A percentile compares a stretch with the other conserved stretches of the same genome.
Conservation (phyloP, 805 yeast genomes). For the Teunomyces cretensis region DNA sequence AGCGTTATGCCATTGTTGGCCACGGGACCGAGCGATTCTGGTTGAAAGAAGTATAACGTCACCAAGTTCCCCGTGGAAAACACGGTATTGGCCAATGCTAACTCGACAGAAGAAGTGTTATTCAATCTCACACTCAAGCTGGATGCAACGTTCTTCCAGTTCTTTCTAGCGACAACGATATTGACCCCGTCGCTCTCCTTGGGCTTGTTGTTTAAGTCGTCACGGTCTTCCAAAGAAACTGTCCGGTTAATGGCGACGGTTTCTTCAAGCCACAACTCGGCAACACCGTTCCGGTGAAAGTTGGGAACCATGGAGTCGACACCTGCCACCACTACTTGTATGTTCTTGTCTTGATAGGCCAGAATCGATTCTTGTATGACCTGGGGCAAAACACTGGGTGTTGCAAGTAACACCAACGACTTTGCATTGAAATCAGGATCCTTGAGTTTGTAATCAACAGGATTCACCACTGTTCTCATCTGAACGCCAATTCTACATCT, state of each 20-base stretch:
- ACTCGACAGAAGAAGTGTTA: slow-evolving; percentile 12
- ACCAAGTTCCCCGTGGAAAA: slow-evolving; percentile 34
- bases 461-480: slow-evolving; percentile 9
- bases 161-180: slow-evolving; percentile 32
- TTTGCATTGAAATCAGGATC: slow-evolving; percentile 18
- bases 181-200: slow-evolving; percentile 36
- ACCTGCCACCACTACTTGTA: slow-evolving; percentile 43
- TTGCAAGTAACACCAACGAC: slow-evolving; percentile 34
- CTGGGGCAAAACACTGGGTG: slow-evolving; percentile 31
- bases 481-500: neutral
- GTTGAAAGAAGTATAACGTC: slow-evolving; percentile 36
- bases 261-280: slow-evolving; percentile 40
- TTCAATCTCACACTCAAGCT: slow-evolving; percentile 20
- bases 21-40: slow-evolving; percentile 6
- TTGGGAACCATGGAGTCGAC: slow-evolving; percentile 37
- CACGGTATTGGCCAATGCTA: slow-evolving; percentile 40
- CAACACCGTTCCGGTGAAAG: slow-evolving; percentile 33
- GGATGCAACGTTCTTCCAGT: slow-evolving; percentile 38
- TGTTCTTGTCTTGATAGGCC: slow-evolving; percentile 19
- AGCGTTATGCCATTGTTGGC: slow-evolving; percentile 29
- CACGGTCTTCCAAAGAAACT: slow-evolving; percentile 21
- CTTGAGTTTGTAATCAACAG: slow-evolving; percentile 5
- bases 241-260: slow-evolving; percentile 18
- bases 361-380: slow-evolving; percentile 32
- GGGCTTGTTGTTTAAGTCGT: slow-evolving; percentile 21